Evolutionary conservation across 768 basidiomycete genomes (phyloP).

Genomic region (Xerocomellus intermedius): DNA sequence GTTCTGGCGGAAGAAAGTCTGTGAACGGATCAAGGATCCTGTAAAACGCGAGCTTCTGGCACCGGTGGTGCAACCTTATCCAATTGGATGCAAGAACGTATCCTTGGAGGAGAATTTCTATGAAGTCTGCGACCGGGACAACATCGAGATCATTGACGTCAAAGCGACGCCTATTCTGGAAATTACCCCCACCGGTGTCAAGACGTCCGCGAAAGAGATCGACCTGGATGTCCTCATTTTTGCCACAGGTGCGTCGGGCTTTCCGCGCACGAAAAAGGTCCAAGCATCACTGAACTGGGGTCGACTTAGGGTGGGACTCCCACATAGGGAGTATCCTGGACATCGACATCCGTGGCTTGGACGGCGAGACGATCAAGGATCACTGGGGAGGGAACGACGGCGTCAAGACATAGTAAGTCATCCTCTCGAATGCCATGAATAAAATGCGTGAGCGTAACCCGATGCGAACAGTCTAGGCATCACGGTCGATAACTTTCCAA

Average conservation of each 20-base stretch:
- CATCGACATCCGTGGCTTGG: conserved; percentile 7
- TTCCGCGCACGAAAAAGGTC: not conserved
- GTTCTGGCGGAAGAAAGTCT: conserved; percentile 8
- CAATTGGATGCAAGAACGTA: conserved; percentile 7
- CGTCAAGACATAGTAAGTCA: conserved; percentile 6
- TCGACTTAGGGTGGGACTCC: conserved; percentile 2
- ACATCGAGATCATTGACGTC: conserved; percentile 9
- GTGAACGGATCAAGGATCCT: conserved; percentile 9
- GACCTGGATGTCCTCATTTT: conserved; percentile 9
- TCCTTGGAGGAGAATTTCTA: conserved; percentile 10
- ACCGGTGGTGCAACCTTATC: conserved; percentile 2
- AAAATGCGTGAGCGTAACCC: too few relatives aligned
- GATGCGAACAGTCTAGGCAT: not conserved
- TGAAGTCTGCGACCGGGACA: conserved; percentile 8
- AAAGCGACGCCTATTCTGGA: conserved; percentile 10
- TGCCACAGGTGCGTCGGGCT: conserved; percentile 3
- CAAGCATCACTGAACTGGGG: not conserved
- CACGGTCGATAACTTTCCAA: conserved; percentile 7
- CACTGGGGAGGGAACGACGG: conserved; percentile 8
- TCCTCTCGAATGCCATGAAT: not conserved
- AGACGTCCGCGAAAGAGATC: not conserved
- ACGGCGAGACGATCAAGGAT: conserved; percentile 4
- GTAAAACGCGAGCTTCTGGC: conserved; percentile 10
- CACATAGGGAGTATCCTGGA: conserved; percentile 1
- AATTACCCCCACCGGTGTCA: conserved; percentile 3